phyloP scores from a whole-genome alignment of 345 rosid species.

The Salix suchowensis region DNA sequence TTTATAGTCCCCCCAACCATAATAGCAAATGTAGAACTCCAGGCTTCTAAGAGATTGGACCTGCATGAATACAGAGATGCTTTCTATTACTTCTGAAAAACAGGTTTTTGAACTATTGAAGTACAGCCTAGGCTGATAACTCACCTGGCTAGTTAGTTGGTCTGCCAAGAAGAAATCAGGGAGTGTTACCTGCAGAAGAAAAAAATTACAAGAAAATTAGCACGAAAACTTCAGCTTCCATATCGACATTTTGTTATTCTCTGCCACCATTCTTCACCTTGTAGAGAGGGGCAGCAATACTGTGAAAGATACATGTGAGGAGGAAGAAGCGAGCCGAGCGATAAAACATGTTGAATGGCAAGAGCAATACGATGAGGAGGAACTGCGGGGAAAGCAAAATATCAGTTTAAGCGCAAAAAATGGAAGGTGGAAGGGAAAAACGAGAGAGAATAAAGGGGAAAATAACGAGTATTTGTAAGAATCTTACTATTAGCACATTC shows the following conservation, averaged over 20 bases:
- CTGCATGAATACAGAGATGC: constrained; percentile 17
- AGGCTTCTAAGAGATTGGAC: constrained; percentile 71
- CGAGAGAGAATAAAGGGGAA: no score
- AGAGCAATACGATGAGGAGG: constrained; percentile 18
- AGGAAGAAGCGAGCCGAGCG: constrained; percentile 37
- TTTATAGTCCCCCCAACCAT: constrained; percentile 60
- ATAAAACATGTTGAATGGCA: constrained; percentile 35
- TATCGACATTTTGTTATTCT: neutral
- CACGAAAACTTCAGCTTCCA: neutral
- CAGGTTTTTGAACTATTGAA: neutral
- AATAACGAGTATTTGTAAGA: neutral
- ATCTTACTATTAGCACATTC: constrained; percentile 25
- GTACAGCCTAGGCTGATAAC: neutral
- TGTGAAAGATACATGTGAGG: constrained; percentile 32
- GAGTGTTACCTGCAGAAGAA: constrained; percentile 42
- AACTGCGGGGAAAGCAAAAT: constrained; percentile 23
- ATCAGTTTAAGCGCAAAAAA: neutral
- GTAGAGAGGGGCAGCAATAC: constrained; percentile 42
- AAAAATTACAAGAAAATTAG: neutral
- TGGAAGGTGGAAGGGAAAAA: neutral
- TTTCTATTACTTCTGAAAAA: neutral
- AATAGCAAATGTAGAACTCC: constrained; percentile 67
- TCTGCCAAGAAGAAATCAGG: constrained; percentile 73
- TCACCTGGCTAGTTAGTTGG: constrained; percentile 66
- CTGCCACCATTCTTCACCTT: constrained; percentile 22